Evolutionary conservation across 2,329 filamentous ascomycete species (phyloP).

Genomic region (Cladosporium sp.): DNA sequence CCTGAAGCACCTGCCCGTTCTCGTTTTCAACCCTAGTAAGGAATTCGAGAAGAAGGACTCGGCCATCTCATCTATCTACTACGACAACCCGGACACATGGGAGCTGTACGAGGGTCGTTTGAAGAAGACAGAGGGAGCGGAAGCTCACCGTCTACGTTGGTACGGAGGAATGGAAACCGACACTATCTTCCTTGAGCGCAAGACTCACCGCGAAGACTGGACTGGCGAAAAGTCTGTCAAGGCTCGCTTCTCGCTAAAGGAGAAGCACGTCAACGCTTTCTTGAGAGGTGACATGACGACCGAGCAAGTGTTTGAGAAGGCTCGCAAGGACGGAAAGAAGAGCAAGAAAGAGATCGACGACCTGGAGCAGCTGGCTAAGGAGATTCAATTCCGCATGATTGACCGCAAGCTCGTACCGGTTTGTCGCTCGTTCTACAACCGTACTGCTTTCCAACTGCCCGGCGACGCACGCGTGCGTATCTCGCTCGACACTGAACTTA

Average conservation of each 20-base stretch:
- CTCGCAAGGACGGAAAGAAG: slow-evolving; percentile 91
- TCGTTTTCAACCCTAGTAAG: slow-evolving; percentile 96
- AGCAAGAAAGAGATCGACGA: slow-evolving; percentile 85
- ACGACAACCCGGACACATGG: slow-evolving; percentile 90
- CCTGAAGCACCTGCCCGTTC: slow-evolving; percentile 90
- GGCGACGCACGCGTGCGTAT: slow-evolving; percentile 95
- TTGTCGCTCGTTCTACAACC: slow-evolving; percentile 94
- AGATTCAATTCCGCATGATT: slow-evolving; percentile 90
- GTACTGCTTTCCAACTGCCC: slow-evolving; percentile 94
- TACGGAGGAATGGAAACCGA: slow-evolving; percentile 95
- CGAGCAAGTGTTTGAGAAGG: slow-evolving; percentile 90
- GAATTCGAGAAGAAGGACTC: slow-evolving; percentile 88
- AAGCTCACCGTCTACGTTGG: slow-evolving; percentile 94
- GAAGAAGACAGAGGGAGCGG: slow-evolving; percentile 96
- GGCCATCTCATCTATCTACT: slow-evolving; percentile 98
- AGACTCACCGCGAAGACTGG: slow-evolving; percentile 98
- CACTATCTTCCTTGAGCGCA: slow-evolving; percentile 93
- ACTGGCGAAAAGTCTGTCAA: slow-evolving; percentile 99
- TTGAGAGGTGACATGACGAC: slow-evolving; percentile 79
- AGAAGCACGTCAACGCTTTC: slow-evolving; percentile 95
- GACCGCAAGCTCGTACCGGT: slow-evolving; percentile 83
- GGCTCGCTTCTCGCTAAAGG: slow-evolving; percentile 88
- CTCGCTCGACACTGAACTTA: slow-evolving; percentile 91
- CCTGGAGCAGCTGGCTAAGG: slow-evolving; percentile 80
- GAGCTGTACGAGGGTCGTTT: slow-evolving; percentile 89